Base-by-base conservation (phyloP, 163 green algal genomes). In the Dunaliella salina region DNA sequence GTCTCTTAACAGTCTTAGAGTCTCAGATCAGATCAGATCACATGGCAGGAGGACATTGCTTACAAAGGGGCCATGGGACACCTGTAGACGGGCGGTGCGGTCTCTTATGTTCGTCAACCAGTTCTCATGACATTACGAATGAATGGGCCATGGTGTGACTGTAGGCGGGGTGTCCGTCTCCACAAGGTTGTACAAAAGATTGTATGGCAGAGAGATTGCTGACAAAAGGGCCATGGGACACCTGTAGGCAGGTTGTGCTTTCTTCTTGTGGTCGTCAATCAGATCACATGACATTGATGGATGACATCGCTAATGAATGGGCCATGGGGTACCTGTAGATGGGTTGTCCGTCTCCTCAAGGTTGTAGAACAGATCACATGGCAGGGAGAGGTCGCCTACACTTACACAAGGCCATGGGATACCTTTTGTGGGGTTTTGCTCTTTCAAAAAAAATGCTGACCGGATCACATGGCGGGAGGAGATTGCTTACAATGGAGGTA, bases 21-120 rank as follows among this genome's bases (percentile, higher is more conserved):
- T n/a, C n/a, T n/a, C n/a, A n/a, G n/a, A n/a, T n/a, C 91, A 33
- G 95, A 97, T 88, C 86, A 92, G 20, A 88, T 96, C 32, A 96
- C 94, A 0, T 96, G 93, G 92, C 91, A 95, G 84, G 94, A 97
- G 86, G 93, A 96, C 80, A 84, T 95, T 34, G 80, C 34, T 0
- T 97, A 97, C 89, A 97, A 96, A 86, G 92, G 93, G 59, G 85
- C 88, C 3, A 95, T 96, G 92, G 94, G 94, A n/a, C 96, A 93
- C 89, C 78, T 95, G 20, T 94, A 82, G 3, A 50, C 40, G 8
- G 40, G 40, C 4, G 3, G 40, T 50, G 40, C 40, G n/a, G n/a
- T n/a, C n/a, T n/a, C n/a, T n/a, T n/a, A n/a, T n/a, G n/a, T n/a
- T n/a, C n/a, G n/a, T n/a, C n/a, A n/a, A n/a, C n/a, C 86, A 92